Evolutionary conservation across 495 filamentous ascomycete species (phyloP).

Genomic region (Terfezia claveryi): DNA sequence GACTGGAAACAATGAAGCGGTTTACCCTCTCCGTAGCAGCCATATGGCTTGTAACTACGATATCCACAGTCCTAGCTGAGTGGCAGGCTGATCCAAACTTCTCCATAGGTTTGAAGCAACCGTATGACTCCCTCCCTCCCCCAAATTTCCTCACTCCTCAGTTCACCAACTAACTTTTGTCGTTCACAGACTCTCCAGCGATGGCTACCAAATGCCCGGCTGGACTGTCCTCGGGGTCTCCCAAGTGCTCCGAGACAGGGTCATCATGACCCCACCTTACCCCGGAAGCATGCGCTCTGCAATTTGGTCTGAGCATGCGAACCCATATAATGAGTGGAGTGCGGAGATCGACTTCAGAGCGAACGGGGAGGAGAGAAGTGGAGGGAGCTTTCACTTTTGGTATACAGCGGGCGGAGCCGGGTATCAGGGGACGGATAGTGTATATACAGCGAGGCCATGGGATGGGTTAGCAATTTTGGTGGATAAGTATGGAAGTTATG

Average conservation of each 20-base stretch:
- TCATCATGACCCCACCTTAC: constrained; percentile 74
- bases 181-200: constrained; percentile 32
- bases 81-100: constrained; percentile 3
- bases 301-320: constrained; percentile 50
- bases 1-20: neutral
- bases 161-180: constrained; percentile 14
- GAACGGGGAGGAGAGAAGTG: constrained; percentile 60
- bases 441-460: constrained; percentile 16
- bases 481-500: constrained; percentile 59
- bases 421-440: constrained; percentile 6
- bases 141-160: neutral
- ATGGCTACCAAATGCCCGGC: constrained; percentile 32
- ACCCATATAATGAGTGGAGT: constrained; percentile 46
- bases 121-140: constrained; percentile 6
- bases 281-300: constrained; percentile 72
- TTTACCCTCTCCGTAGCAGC: neutral
- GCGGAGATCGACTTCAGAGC: constrained; percentile 72
- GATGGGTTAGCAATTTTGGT: constrained; percentile 74
- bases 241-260: constrained; percentile 73
- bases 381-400: constrained; percentile 88
- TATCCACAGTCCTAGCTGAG: neutral
- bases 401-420: constrained; percentile 33
- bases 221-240: constrained; percentile 46
- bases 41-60: neutral
- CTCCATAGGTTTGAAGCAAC: constrained; percentile 15